Base-by-base conservation (phyloP, 495 filamentous ascomycete genomes). In the Neurospora pannonica region DNA sequence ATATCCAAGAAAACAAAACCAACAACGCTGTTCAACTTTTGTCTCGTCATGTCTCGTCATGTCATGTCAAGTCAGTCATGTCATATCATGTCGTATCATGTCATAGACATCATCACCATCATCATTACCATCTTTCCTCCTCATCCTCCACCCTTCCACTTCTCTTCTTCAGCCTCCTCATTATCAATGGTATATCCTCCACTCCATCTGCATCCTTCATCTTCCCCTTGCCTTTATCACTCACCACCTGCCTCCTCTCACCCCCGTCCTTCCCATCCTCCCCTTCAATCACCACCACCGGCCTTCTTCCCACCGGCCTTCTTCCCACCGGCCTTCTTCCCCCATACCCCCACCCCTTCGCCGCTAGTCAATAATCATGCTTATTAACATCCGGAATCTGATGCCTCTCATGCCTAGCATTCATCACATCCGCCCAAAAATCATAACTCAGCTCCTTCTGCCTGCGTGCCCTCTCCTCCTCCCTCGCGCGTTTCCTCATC, bases 351-450 rank as follows among this genome's bases (percentile, higher is more conserved):
- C 36, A 48, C 21, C 9, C 43, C 17, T 71, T 60, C 54, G 1
- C 38, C 13, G 38, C 38, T 40, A 40, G 36, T 74, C 42, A 38
- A 62, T n/a, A 38, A 38, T 67, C 78, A 62, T 79, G 81, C 28
- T 81, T 74, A 70, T 86, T 86, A 70, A 82, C 73, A 37, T 82
- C 81, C n/a, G 85, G 84, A 71, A 86, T 85, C 74, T 81, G 78
- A 72, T 85, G 83, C 70, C 75, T 76, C 71, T 67, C 74, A 15
- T 54, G 75, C 8, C 78, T 76, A 71, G 84, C 79, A 40, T 77
- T 74, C 73, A 81, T 81, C 70, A 85, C 76, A 71, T 77, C 79
- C 36, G 79, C 84, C 85, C 85, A 86, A 46, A 85, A 85, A 69
- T 86, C 85, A 71, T 81, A 85, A 7, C 74, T 79, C 69, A 76